Conservation (phyloP, 2,329 filamentous ascomycete species). For the Diaporthe citri region DNA sequence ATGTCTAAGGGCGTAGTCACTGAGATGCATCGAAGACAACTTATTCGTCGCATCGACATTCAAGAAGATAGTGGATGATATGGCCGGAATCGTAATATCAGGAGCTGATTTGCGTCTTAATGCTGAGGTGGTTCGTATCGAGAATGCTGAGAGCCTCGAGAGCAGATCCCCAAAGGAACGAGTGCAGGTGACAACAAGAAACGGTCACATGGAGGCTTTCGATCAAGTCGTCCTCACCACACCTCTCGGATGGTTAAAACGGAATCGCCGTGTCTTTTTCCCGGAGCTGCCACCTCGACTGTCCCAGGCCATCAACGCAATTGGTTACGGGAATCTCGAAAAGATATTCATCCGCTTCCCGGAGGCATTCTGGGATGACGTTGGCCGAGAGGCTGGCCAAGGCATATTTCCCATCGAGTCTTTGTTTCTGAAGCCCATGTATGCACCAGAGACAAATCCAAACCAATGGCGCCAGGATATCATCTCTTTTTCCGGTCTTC, state of each 20-base stretch:
- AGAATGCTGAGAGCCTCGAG: neutral
- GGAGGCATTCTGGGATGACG: slow-evolving; percentile 44
- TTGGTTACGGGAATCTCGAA: slow-evolving; percentile 45
- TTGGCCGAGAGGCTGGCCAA: neutral
- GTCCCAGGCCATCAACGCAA: slow-evolving; percentile 56
- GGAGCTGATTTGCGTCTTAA: neutral
- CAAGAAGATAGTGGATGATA: neutral
- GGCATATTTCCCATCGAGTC: slow-evolving; percentile 13
- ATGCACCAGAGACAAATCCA: neutral
- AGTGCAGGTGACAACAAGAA: neutral
- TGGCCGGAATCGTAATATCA: neutral
- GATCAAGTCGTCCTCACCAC: slow-evolving; percentile 66
- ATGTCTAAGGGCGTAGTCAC: neutral
- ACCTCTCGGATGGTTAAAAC: slow-evolving; percentile 66
- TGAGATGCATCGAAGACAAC: neutral
- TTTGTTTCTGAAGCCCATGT: neutral
- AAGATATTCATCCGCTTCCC: slow-evolving; percentile 48
- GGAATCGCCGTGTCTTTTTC: slow-evolving; percentile 57
- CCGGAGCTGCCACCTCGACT: slow-evolving; percentile 58
- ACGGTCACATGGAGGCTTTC: slow-evolving; percentile 47
- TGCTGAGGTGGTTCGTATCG: neutral
- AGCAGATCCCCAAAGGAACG: neutral
- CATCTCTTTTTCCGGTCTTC: slow-evolving; percentile 14
- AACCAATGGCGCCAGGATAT: slow-evolving; percentile 19
- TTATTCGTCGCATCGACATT: slow-evolving; percentile 5